Evolutionary conservation across 179 eudicot species (phyloP), one percentile per base, ranked within the genome.

Genomic region (Heliamphora pulchella): DNA sequence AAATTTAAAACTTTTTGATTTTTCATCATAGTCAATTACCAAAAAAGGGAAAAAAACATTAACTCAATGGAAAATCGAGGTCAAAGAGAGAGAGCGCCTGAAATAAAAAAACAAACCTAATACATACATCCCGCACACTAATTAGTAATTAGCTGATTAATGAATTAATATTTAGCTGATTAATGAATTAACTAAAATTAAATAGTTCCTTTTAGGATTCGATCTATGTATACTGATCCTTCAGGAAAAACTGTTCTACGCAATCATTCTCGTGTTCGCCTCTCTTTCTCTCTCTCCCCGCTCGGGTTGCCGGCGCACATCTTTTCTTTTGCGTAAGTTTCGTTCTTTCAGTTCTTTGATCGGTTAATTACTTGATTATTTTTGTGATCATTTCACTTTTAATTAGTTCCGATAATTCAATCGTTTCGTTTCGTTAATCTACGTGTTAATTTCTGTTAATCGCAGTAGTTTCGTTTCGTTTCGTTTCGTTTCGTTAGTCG

Each of bases 171-270:
- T 31, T 31, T 31, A 31, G 54, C 5, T 51, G 5, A 51, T 51
- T 8, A 51, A 51, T 51, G 54, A 51, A 51, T 51, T 51, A 51
- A 51, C 8, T 51, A 51, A 51, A 51, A 8, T 4, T 51, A 51
- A 51, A 8, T 4, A 0, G 31, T 31, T 31, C 31, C 31, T 31
- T 31, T 31, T 31, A 31, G 31, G 31, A 31, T 31, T 31, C 31
- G 31, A 31, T 31, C 31, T 31, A 31, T 64, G 3, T 4, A 41
- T 31, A 31, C 39, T 6, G 18, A 14, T 43, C 71, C 47, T 39
- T 41, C 17, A 8, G 15, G 7, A 11, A 31, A 70, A 66, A 8
- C 78, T 75, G 44, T 22, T 76, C 55, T 61, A 76, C 79, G 79
- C 79, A 76, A 76, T 76, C 54, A 76, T 43, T 44, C 8, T 61